These are phyloP conservation scores for Aspergillus tanneri DNA, from an alignment of 2,329 filamentous ascomycete genomes.

Conservation along the genomic window DNA sequence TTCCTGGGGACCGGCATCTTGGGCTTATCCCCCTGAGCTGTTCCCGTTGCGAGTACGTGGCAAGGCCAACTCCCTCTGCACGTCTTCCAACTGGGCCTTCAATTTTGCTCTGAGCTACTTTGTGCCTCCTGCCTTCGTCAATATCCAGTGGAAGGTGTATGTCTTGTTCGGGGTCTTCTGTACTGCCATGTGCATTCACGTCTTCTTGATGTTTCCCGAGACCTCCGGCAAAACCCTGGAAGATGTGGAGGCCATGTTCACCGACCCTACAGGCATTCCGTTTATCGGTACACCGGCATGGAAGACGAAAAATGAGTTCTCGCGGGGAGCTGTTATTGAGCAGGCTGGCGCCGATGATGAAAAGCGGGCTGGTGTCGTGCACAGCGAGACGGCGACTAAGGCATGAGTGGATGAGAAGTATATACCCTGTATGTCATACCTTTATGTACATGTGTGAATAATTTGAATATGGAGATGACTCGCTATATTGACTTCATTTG, in stretches of 20 bases:
- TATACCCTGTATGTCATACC: too few relatives aligned
- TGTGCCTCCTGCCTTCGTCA: slow-evolving; percentile 57
- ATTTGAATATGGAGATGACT: too few relatives aligned
- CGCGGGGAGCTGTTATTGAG: slow-evolving; percentile 32
- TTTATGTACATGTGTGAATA: too few relatives aligned
- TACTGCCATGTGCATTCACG: slow-evolving; percentile 63
- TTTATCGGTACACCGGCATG: slow-evolving; percentile 41
- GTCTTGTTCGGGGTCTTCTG: slow-evolving; percentile 76
- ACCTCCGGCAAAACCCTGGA: slow-evolving; percentile 73
- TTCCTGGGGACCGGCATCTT: slow-evolving; percentile 61
- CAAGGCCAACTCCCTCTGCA: slow-evolving; percentile 62
- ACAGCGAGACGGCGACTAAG: slow-evolving; percentile 11
- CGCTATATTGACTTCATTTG: too few relatives aligned
- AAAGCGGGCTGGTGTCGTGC: slow-evolving; percentile 20
- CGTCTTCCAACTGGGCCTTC: slow-evolving; percentile 63
- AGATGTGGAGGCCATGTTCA: slow-evolving; percentile 73
- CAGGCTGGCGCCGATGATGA: slow-evolving; percentile 31
- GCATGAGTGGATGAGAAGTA: background rate
- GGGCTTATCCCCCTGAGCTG: slow-evolving; percentile 62
- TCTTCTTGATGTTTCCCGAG: slow-evolving; percentile 65
- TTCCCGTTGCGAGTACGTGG: slow-evolving; percentile 63
- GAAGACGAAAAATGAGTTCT: slow-evolving; percentile 37
- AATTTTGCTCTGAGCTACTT: slow-evolving; percentile 58
- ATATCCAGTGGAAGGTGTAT: slow-evolving; percentile 62
- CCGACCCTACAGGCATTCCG: slow-evolving; percentile 34